These are phyloP conservation scores for Penicillium sp. DNA, from an alignment of 2,329 filamentous ascomycete genomes.

Conservation along the genomic window DNA sequence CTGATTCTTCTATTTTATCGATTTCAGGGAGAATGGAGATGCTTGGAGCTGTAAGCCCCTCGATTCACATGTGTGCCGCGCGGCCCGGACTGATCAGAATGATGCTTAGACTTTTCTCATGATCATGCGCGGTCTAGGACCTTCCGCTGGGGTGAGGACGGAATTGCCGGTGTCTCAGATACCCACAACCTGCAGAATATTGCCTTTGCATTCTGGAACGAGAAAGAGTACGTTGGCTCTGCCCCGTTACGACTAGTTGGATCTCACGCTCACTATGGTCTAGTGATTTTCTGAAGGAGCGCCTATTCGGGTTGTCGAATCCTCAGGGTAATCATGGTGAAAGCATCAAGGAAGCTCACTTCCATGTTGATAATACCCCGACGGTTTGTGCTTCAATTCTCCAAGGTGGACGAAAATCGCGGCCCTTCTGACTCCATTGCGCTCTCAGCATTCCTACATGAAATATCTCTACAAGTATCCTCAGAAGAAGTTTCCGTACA, in stretches of 20 bases:
- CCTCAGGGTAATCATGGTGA: conserved; percentile 96
- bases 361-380: conserved; percentile 90
- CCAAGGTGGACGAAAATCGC: no score
- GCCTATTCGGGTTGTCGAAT: conserved; percentile 88
- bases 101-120: conserved; percentile 96
- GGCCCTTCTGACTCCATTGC: no score
- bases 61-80: no score
- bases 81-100: no score
- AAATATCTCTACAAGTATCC: conserved; percentile 98
- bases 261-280: no score
- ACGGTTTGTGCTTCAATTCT: no score
- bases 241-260: no score
- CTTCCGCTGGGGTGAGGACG: conserved; percentile 93
- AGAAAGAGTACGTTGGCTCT: conserved; percentile 67
- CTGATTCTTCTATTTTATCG: no score
- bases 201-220: conserved; percentile 95
- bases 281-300: conserved; percentile 86
- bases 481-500: conserved; percentile 81
- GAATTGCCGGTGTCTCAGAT: conserved; percentile 91
- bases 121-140: conserved; percentile 80
- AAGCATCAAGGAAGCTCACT: conserved; percentile 92
- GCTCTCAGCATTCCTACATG: conserved; percentile 99
- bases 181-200: conserved; percentile 86
- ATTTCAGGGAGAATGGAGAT: no score
- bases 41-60: no score